These are phyloP conservation scores for Albifimbria verrucaria DNA, from an alignment of 2,329 filamentous ascomycete species.

Conservation along the genomic window DNA sequence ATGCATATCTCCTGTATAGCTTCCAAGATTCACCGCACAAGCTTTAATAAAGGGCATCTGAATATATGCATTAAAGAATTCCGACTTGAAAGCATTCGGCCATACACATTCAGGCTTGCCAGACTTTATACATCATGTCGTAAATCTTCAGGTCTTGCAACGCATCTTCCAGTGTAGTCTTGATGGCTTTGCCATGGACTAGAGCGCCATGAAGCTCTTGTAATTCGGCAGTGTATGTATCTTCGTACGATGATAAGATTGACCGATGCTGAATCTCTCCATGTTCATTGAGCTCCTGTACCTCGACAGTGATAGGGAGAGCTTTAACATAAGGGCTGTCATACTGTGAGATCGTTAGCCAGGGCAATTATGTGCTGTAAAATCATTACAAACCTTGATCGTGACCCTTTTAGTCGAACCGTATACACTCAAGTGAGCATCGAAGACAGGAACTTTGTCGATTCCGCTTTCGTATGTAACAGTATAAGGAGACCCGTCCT, in stretches of 20 bases:
- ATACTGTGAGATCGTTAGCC: slow-evolving; percentile 25
- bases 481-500: background rate
- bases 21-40: no score
- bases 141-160: slow-evolving; percentile 18
- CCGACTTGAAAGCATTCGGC: no score
- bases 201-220: slow-evolving; percentile 16
- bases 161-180: slow-evolving; percentile 21
- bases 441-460: slow-evolving; percentile 44
- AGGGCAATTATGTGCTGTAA: background rate
- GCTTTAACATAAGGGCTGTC: slow-evolving; percentile 48
- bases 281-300: slow-evolving; percentile 28
- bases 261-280: slow-evolving; percentile 29
- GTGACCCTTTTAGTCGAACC: slow-evolving; percentile 43
- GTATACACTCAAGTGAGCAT: slow-evolving; percentile 42
- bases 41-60: no score
- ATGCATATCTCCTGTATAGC: no score
- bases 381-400: slow-evolving; percentile 17
- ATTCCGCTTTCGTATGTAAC: slow-evolving; percentile 46
- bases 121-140: slow-evolving; percentile 18
- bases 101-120: no score
- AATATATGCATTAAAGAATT: no score
- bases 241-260: slow-evolving; percentile 23
- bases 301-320: slow-evolving; percentile 36
- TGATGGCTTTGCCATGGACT: slow-evolving; percentile 14
- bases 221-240: slow-evolving; percentile 22